Conservation (phyloP, 805 yeast genomes). For the Suhomyces vadensis region DNA sequence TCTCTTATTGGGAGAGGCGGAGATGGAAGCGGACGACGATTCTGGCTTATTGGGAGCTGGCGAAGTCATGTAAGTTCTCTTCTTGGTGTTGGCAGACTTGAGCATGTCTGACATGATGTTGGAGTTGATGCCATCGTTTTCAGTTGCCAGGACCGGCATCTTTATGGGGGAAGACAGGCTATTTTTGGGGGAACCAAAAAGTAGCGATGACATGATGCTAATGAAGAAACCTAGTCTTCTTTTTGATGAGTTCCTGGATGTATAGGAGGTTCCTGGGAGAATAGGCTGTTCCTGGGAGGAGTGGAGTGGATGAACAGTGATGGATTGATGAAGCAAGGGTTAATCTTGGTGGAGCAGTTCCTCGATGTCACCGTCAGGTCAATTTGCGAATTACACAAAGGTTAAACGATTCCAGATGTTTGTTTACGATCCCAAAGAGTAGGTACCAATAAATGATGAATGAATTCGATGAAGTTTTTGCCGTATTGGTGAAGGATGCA, state of each 20-base stretch:
- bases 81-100: constrained; percentile 9
- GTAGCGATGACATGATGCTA: constrained; percentile 6
- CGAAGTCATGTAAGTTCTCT: constrained; percentile 10
- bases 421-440: constrained; percentile 6
- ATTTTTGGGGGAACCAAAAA: constrained; percentile 11
- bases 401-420: constrained; percentile 5
- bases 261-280: too few relatives aligned
- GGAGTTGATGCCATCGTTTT: constrained; percentile 5
- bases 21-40: constrained; percentile 2
- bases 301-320: neutral
- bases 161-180: constrained; percentile 1
- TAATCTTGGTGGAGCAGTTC: neutral
- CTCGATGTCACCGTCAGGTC: neutral
- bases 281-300: too few relatives aligned
- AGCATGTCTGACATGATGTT: constrained; percentile 6
- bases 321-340: neutral
- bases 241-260: too few relatives aligned
- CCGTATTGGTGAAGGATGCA: constrained; percentile 2
- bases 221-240: too few relatives aligned
- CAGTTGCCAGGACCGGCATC: constrained; percentile 1
- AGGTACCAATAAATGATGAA: neutral
- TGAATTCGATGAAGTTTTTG: neutral
- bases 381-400: constrained; percentile 6
- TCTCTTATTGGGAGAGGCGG: constrained; percentile 26
- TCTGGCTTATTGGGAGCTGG: constrained; percentile 7